Conservation (phyloP, 495 filamentous ascomycete genomes). For the Chaetomium fimeti region DNA sequence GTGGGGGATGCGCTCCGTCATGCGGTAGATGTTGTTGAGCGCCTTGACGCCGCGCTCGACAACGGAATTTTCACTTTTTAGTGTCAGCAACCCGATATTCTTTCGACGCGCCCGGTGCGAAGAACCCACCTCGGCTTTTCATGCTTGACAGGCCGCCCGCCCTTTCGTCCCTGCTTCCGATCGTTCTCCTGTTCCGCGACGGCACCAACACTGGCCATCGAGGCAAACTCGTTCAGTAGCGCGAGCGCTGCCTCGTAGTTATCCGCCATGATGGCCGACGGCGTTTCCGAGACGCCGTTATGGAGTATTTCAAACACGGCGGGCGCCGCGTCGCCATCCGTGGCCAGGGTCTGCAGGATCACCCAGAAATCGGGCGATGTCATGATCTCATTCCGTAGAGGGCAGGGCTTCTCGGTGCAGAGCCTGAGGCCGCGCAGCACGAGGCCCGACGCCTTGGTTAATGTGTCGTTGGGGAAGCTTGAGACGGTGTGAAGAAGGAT, state of each 20-base stretch:
- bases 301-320: conserved; percentile 82
- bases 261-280: conserved; percentile 81
- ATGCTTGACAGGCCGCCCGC: conserved; percentile 51
- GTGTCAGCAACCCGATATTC: conserved; percentile 23
- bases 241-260: conserved; percentile 87
- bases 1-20: conserved; percentile 76
- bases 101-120: background rate
- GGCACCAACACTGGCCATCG: conserved; percentile 77
- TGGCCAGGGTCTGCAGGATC: conserved; percentile 73
- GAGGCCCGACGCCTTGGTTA: conserved; percentile 71
- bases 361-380: conserved; percentile 98
- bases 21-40: conserved; percentile 71
- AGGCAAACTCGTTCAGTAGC: conserved; percentile 86
- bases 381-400: conserved; percentile 85
- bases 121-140: conserved; percentile 58
- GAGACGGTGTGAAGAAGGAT: conserved; percentile 90
- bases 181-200: conserved; percentile 78
- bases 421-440: conserved; percentile 74
- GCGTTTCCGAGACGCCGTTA: conserved; percentile 61
- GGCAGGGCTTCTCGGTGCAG: conserved; percentile 72
- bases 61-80: conserved; percentile 62
- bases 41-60: conserved; percentile 79
- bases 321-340: conserved; percentile 63
- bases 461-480: conserved; percentile 70
- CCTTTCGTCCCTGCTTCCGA: conserved; percentile 50